Percentiles rank a stretch among this genome's conserved stretches.
These are phyloP conservation scores for Alternaria brassicae DNA, from an alignment of 2,329 filamentous ascomycete genomes.

Conservation along the genomic window DNA sequence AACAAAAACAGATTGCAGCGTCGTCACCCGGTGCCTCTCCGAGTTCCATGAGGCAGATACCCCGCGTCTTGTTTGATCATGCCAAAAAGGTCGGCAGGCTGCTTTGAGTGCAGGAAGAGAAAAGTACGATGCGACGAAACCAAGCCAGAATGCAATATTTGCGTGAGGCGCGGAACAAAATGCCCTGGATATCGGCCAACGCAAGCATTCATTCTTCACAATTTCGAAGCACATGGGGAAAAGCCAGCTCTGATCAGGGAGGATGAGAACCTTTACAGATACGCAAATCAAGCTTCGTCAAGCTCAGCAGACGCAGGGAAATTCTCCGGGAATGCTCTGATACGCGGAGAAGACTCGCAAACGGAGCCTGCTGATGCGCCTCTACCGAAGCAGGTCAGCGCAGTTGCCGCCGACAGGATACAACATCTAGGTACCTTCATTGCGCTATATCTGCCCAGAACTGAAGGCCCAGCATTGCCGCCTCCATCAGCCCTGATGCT, in stretches of 20 bases:
- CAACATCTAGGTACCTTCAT: slow-evolving; percentile 46
- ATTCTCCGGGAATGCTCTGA: slow-evolving; percentile 10
- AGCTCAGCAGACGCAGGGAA: slow-evolving; percentile 8
- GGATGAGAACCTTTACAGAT: slow-evolving; percentile 45
- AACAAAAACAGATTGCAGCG: not conserved
- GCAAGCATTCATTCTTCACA: slow-evolving; percentile 46
- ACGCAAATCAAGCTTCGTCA: slow-evolving; percentile 33
- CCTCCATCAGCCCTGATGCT: slow-evolving; percentile 48
- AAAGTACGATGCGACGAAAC: slow-evolving; percentile 49
- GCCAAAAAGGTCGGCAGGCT: slow-evolving; percentile 48
- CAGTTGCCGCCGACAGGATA: slow-evolving; percentile 45
- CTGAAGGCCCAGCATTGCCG: slow-evolving; percentile 39
- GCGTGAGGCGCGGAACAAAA: slow-evolving; percentile 44
- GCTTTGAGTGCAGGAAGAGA: slow-evolving; percentile 48
- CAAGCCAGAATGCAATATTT: slow-evolving; percentile 47
- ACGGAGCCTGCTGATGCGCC: slow-evolving; percentile 25
- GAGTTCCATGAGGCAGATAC: slow-evolving; percentile 10
- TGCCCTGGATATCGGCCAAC: slow-evolving; percentile 48
- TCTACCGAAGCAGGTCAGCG: slow-evolving; percentile 43
- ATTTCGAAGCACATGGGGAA: slow-evolving; percentile 40
- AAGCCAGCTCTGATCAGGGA: slow-evolving; percentile 44
- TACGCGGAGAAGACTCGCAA: slow-evolving; percentile 20
- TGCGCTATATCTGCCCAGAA: slow-evolving; percentile 40
- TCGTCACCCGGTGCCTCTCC: not conserved
- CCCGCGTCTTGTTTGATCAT: slow-evolving; percentile 29